Percentiles rank a stretch among this genome's conserved stretches.
These are phyloP conservation scores for Tricholoma sp. DNA, from an alignment of 768 basidiomycete genomes.

Conservation along the genomic window DNA sequence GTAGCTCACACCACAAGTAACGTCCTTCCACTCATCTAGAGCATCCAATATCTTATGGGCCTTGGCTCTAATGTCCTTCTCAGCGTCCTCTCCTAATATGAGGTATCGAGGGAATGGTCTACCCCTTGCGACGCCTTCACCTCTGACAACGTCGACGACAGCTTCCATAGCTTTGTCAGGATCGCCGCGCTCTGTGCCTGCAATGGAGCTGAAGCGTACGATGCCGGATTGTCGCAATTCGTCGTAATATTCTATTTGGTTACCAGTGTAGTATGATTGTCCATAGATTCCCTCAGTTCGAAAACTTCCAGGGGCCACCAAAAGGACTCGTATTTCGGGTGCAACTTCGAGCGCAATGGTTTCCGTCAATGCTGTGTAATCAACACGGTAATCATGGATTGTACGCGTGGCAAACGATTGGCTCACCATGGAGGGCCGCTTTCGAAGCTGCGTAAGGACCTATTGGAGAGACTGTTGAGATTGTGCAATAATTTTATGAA, in stretches of 20 bases:
- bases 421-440: constrained; percentile 51
- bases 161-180: constrained; percentile 54
- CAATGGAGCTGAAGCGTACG: constrained; percentile 26
- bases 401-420: not conserved
- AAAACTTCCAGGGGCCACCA: constrained; percentile 58
- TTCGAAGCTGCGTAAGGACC: constrained; percentile 53
- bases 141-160: constrained; percentile 41
- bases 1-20: constrained; percentile 36
- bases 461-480: constrained; percentile 14
- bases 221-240: constrained; percentile 28
- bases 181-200: constrained; percentile 48
- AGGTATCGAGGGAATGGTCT: constrained; percentile 44
- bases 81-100: constrained; percentile 50
- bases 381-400: not conserved
- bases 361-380: constrained; percentile 44
- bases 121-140: constrained; percentile 47
- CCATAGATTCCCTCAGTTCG: constrained; percentile 53
- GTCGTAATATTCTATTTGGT: constrained; percentile 47
- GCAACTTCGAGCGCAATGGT: constrained; percentile 49
- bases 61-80: constrained; percentile 44
- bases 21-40: constrained; percentile 53
- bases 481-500: not conserved
- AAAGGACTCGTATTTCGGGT: constrained; percentile 47
- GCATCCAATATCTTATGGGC: constrained; percentile 35
- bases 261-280: constrained; percentile 28